A percentile compares a stretch with the other conserved stretches of the same genome.
Conservation (phyloP, 2,329 filamentous ascomycete genomes). For the Calonectria ilicicola region DNA sequence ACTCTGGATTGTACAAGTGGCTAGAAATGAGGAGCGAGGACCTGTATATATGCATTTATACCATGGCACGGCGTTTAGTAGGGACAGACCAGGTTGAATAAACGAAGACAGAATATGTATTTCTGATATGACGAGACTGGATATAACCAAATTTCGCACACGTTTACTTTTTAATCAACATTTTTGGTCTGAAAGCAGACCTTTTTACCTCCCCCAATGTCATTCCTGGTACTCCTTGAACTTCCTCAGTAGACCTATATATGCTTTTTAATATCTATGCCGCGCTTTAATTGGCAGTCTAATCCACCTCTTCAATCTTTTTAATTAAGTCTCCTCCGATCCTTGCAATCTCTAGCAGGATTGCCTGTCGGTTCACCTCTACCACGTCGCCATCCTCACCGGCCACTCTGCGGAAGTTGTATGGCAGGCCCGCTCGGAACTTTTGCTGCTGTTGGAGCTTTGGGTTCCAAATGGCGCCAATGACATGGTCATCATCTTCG, state of each 20-base stretch:
- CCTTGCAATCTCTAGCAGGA: constrained; percentile 79
- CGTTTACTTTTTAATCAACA: neutral
- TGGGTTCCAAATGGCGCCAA: constrained; percentile 71
- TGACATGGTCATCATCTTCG: constrained; percentile 60
- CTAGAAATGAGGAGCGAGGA: constrained; percentile 34
- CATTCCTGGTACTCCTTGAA: neutral
- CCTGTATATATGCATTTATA: constrained; percentile 52
- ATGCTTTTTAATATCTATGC: constrained; percentile 21
- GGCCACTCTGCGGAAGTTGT: constrained; percentile 58
- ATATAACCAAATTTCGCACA: neutral
- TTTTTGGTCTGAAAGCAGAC: neutral
- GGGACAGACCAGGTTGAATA: constrained; percentile 42
- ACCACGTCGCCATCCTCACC: constrained; percentile 61
- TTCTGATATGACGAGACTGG: constrained; percentile 21
- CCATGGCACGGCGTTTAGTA: constrained; percentile 53
- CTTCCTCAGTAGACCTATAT: neutral
- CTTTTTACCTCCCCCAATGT: too few relatives aligned
- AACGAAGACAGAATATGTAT: constrained; percentile 19
- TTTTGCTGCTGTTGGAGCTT: constrained; percentile 61
- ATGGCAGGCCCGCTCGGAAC: constrained; percentile 79
- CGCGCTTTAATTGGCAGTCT: constrained; percentile 21
- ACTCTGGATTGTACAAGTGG: constrained; percentile 31
- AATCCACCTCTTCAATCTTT: constrained; percentile 66
- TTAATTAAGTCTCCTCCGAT: constrained; percentile 76
- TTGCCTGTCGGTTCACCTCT: constrained; percentile 74